Base-by-base conservation (phyloP, 345 rosid species). In the Gossypium turneri region DNA sequence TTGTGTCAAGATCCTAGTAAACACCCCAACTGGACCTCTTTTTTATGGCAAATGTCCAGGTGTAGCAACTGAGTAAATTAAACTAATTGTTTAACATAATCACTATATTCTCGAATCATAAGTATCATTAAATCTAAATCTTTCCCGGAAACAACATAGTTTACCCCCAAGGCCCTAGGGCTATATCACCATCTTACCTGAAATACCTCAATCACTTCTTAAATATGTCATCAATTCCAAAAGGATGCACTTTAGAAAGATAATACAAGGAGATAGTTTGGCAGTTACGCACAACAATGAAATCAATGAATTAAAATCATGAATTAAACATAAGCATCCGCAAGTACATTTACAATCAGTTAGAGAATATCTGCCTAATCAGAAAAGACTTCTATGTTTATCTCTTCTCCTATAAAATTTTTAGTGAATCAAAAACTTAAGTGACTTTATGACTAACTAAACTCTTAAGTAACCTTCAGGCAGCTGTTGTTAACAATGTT, bases 11-110 rank as follows among this genome's bases (percentile, higher is more conserved):
- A 52, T n/a, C 29, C 48, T 52, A 27, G 73, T 10, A 51, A 12
- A 34, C 44, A 29, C n/a, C 16, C 11, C 13, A 13, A 29, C n/a
- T 16, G 20, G 47, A 69, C 44, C 60, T 9, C 73, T 50, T 9
- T 9, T 52, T 27, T 27, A 69, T 29, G 48, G 27, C 61, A 70
- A n/a, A 27, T 8, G 27, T 65, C 59, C 17, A 29, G 11, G 24
- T 72, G 52, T 13, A 13, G 12, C 75, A 72, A 38, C 41, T 19
- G 65, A 72, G 11, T 70, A 70, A 52, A 52, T n/a, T 29, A 38
- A 70, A 2, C 13, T 1, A 22, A 19, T 19, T 22, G 15, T 60
- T 17, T 29, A 52, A 15, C 60, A 29, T 5, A n/a, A 70, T n/a
- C 45, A 11, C 9, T 52, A 17, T 69, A 48, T 52, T 51, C 43